Percentiles rank a stretch among this genome's conserved stretches.
These are phyloP conservation scores for Mycena rebaudengoi DNA, from an alignment of 768 basidiomycete species.

Conservation along the genomic window DNA sequence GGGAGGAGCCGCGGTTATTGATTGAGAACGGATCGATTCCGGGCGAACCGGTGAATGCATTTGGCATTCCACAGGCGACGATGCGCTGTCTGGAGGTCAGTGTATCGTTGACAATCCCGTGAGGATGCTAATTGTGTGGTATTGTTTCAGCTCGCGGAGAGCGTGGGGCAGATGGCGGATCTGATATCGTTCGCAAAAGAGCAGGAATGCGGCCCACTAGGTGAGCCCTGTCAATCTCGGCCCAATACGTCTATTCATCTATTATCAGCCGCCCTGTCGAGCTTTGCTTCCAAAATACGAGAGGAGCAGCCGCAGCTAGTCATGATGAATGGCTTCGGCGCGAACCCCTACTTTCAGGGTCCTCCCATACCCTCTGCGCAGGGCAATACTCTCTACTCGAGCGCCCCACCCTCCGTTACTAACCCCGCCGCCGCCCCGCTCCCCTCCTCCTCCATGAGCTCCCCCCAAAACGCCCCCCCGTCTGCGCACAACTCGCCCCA, in stretches of 20 bases:
- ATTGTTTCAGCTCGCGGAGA: conserved; percentile 72
- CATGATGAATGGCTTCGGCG: conserved; percentile 29
- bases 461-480: conserved; percentile 59
- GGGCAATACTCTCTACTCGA: conserved; percentile 59
- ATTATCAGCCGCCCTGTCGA: conserved; percentile 50
- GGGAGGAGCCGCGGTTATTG: conserved; percentile 71
- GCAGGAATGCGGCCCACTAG: conserved; percentile 64
- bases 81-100: conserved; percentile 88
- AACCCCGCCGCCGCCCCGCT: conserved; percentile 48
- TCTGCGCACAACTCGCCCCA: conserved; percentile 64
- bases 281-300: conserved; percentile 49
- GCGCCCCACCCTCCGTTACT: conserved; percentile 54
- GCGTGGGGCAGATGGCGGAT: conserved; percentile 82
- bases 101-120: conserved; percentile 8
- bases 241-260: neutral
- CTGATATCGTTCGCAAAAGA: conserved; percentile 73
- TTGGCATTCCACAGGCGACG: conserved; percentile 88
- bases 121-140: conserved; percentile 14
- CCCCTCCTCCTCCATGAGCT: conserved; percentile 45
- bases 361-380: conserved; percentile 32
- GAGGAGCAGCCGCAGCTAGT: conserved; percentile 39
- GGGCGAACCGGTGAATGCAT: conserved; percentile 86
- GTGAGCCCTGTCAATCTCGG: conserved; percentile 51
- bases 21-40: conserved; percentile 76
- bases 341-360: conserved; percentile 31